Evolutionary conservation across 2,329 filamentous ascomycete genomes (phyloP), one percentile per base, ranked within the genome.

Genomic region (Hypoxylon sp.): DNA sequence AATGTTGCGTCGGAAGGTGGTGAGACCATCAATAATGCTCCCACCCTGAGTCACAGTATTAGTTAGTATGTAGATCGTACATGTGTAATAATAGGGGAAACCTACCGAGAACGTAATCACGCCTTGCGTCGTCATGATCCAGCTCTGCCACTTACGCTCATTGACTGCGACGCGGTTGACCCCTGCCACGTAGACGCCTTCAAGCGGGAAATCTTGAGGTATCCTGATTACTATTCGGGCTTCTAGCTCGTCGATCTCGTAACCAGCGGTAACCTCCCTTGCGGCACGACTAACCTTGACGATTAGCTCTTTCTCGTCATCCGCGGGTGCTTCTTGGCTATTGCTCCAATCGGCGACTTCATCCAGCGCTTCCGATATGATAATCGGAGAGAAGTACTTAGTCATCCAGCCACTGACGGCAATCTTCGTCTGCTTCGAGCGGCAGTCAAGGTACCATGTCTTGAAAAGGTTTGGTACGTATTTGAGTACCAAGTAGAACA

Each of bases 131-230:
- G 87, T 91, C 65, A 90, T 81, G 55, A 97, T 79, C 92, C 93
- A 97, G 55, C 81, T 88, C 71, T 91, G 87, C 93, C 94, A 99
- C 68, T 94, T 96, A 70, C 87, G 87, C 67, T 97, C 92, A 52
- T 86, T 88, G 17, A 97, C 90, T 0, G 90, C 91, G 2, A 97
- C 91, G 8, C 93, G 87, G 62, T 88, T 90, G 13, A 92, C 75
- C 6, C 91, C 87, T 2, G 85, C 78, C 1, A 97, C 91, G 6
- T 82, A 78, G 1, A 95, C 90, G 1, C 83, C 80, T 16, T 91
- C 86, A 6, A 99, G 82, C 0, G 94, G 94, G 66, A 95, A 99
- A 29, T 86, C 86, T 2, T 83, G 75, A 0, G 93, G 93, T 0
- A 99, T 79, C 4, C 82, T 82, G 63, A 99, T 87, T n/a, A 85